Evolutionary conservation across 1,139 yeast genomes (phyloP).

Genomic region (Lodderomyces margitis): DNA sequence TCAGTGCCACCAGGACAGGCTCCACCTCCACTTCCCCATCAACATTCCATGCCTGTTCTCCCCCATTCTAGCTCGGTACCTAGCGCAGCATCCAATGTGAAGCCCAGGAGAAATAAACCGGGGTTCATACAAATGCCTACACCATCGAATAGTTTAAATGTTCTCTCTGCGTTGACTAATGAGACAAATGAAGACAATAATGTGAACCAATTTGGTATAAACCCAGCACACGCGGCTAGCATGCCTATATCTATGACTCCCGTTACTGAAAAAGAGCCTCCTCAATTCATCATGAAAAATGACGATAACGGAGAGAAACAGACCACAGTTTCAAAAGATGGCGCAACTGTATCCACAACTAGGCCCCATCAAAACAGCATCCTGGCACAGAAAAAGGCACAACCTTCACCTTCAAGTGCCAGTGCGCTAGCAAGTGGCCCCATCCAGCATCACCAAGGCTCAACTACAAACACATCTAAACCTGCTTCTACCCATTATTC

Average conservation of each 20-base stretch:
- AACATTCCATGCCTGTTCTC: slow-evolving; percentile 17
- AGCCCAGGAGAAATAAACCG: slow-evolving; percentile 30
- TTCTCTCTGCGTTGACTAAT: slow-evolving; percentile 37
- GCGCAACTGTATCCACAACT: slow-evolving; percentile 1
- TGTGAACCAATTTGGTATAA: slow-evolving; percentile 65
- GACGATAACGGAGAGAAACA: slow-evolving; percentile 11
- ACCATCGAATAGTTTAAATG: slow-evolving; percentile 35
- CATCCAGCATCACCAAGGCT: neutral
- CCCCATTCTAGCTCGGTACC: slow-evolving; percentile 11
- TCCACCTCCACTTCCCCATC: slow-evolving; percentile 14
- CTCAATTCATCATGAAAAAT: slow-evolving; percentile 13
- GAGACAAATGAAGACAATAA: slow-evolving; percentile 24
- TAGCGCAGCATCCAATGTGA: slow-evolving; percentile 6
- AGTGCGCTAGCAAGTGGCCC: neutral
- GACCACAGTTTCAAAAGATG: neutral
- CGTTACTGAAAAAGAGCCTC: slow-evolving; percentile 55
- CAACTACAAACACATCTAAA: neutral
- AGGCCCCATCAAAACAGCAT: slow-evolving; percentile 15
- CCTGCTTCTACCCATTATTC: neutral
- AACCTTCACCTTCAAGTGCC: slow-evolving; percentile 1
- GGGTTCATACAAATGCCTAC: slow-evolving; percentile 51
- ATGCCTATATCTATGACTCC: slow-evolving; percentile 74
- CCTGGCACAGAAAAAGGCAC: slow-evolving; percentile 15
- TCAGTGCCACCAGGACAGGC: slow-evolving; percentile 11
- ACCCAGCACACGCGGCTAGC: slow-evolving; percentile 48